Conservation (phyloP, 352 stramenopile genomes). For the Pelagophyceae sp. region DNA sequence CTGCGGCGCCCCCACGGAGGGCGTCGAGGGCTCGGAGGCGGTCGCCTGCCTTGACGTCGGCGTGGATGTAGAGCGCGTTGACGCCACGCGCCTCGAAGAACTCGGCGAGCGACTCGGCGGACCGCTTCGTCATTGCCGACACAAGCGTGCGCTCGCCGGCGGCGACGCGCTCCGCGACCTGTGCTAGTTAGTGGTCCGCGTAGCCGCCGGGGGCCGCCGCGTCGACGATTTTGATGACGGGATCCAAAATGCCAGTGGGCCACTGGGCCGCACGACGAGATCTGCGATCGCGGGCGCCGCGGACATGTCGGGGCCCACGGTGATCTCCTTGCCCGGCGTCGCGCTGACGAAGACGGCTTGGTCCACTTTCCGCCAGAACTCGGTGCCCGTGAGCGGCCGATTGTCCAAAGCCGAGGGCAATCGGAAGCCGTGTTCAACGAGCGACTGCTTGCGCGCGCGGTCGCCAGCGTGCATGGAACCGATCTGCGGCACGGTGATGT, state of each 20-base stretch:
- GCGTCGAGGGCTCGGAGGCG: constrained; percentile 40
- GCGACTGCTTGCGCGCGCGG: constrained; percentile 41
- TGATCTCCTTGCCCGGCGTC: constrained; percentile 44
- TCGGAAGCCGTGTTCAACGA: constrained; percentile 54
- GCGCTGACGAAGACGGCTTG: constrained; percentile 52
- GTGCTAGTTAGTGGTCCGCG: background rate
- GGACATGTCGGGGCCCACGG: constrained; percentile 23
- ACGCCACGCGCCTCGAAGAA: constrained; percentile 43
- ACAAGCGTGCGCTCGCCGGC: constrained; percentile 39
- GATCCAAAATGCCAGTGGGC: constrained; percentile 51
- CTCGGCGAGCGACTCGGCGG: constrained; percentile 41
- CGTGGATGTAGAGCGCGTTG: constrained; percentile 46
- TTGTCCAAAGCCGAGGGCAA: constrained; percentile 55
- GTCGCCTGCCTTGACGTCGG: constrained; percentile 45
- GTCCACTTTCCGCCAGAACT: constrained; percentile 50
- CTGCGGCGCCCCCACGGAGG: constrained; percentile 44
- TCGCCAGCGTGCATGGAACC: constrained; percentile 50
- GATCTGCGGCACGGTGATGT: constrained; percentile 51
- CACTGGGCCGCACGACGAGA: constrained; percentile 53
- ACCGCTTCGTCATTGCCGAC: constrained; percentile 49
- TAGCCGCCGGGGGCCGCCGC: constrained; percentile 27
- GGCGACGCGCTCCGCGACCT: background rate
- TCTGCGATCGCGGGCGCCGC: constrained; percentile 36
- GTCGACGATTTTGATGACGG: constrained; percentile 39
- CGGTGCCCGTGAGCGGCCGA: constrained; percentile 43